Base-by-base conservation (phyloP, 805 yeast species). In the Saturnispora ahearnii region DNA sequence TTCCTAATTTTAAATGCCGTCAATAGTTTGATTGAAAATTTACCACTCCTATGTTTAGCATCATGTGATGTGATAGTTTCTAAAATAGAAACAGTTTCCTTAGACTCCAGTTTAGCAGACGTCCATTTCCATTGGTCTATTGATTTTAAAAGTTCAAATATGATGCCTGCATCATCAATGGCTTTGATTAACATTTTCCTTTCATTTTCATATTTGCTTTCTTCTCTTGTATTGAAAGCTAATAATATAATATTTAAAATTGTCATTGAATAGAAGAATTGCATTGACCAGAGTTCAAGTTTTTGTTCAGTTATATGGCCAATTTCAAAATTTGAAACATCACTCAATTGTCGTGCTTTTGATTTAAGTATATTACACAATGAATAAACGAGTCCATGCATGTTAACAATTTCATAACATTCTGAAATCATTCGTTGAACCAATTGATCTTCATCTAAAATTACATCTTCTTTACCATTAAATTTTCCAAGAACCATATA, bases 111-210 rank as follows among this genome's bases (percentile, higher is more conserved):
- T 41, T 61, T 64, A 22, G 54, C 49, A 0, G 64, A 58, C 22
- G 66, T 37, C 82, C 86, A 80, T 55, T 86, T 74, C 87, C 91
- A 83, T 41, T 73, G 67, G 53, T 83, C 90, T 8, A 85, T 71
- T 45, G 76, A 72, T 37, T 67, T 63, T 1, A 79, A 65, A 6
- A 86, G 53, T 13, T 62, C 62, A 1, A 69, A 52, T 36, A 86
- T 54, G 1, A 86, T 15, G 29, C 74, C 69, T 0, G 64, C 46
- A 2, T 69, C 40, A 26, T 54, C 55, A 1, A 64, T 26, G 0
- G 51, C 30, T 4, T 49, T 45, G 9, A 52, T 40, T 28, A 59
- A 44, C 24, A 21, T n/a, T 9, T 36, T 36, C 15, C 24, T 36
- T 18, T 36, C 40, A 8, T 13, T 22, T 11, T 53, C 38, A 30